These are phyloP conservation scores for Pichia sp. DNA, from an alignment of 1,139 yeast genomes.

Conservation along the genomic window DNA sequence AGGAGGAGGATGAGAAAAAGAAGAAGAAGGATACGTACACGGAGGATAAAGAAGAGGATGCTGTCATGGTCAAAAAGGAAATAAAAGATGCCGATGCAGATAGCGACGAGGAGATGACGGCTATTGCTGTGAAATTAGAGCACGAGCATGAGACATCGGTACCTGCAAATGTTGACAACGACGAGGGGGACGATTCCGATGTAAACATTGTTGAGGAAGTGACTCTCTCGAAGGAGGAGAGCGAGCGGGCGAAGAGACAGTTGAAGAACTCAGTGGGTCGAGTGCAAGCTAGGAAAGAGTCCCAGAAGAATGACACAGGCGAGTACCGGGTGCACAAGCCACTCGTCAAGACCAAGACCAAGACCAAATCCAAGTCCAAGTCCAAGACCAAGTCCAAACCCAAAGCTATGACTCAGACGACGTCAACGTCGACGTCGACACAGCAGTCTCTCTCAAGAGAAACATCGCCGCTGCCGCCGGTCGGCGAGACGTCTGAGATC, in stretches of 20 bases:
- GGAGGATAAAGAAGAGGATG: background rate
- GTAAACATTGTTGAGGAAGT: background rate
- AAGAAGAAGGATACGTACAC: background rate
- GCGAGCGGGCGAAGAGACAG: background rate
- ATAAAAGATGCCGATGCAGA: background rate
- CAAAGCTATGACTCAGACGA: too few relatives aligned
- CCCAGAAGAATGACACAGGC: too few relatives aligned
- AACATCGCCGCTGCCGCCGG: background rate
- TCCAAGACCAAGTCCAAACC: background rate
- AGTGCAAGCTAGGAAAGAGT: too few relatives aligned
- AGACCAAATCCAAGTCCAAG: too few relatives aligned
- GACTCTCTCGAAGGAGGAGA: background rate
- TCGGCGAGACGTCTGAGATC: slow-evolving; percentile 8
- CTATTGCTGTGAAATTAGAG: background rate
- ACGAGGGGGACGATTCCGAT: background rate
- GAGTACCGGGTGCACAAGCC: too few relatives aligned
- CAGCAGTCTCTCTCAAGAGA: too few relatives aligned
- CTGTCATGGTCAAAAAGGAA: background rate
- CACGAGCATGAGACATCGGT: too few relatives aligned
- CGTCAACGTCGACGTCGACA: too few relatives aligned
- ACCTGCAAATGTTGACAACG: too few relatives aligned
- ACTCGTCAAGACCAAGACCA: too few relatives aligned
- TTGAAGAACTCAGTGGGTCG: background rate
- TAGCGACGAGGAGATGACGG: background rate
- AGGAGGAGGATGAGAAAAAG: background rate